These are phyloP conservation scores for Helotiales sp. DNA, from an alignment of 2,329 filamentous ascomycete species.

Conservation along the genomic window DNA sequence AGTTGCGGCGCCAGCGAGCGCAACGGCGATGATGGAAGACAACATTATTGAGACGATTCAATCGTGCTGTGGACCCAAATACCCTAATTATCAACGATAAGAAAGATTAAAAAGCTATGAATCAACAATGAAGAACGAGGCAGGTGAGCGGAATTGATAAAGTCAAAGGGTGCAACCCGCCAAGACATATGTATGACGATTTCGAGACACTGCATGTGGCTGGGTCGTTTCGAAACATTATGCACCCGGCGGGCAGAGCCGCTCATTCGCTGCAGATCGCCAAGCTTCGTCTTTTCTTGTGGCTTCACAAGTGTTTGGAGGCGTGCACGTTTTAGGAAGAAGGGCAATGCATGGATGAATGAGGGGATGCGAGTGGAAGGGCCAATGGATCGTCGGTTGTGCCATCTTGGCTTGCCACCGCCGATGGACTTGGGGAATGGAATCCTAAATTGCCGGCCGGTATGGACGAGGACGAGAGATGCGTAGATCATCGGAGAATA, in stretches of 20 bases:
- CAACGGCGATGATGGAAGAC: slow-evolving; percentile 22
- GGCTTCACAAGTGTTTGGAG: slow-evolving; percentile 20
- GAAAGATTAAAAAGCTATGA: not conserved
- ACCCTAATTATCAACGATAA: not conserved
- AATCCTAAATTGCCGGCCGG: not conserved
- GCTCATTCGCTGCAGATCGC: slow-evolving; percentile 5
- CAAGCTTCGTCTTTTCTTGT: slow-evolving; percentile 1
- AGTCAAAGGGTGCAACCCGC: slow-evolving; percentile 14
- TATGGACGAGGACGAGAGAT: too few species aligned
- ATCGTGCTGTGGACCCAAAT: not conserved
- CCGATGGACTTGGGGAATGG: not conserved
- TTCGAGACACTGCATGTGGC: slow-evolving; percentile 2
- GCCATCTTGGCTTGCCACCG: not conserved
- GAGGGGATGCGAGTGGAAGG: slow-evolving; percentile 1
- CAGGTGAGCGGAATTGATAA: not conserved
- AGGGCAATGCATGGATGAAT: not conserved
- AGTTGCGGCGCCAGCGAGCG: slow-evolving; percentile 27
- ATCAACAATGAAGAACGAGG: not conserved
- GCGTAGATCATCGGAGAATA: not conserved
- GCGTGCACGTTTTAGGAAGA: slow-evolving; percentile 6
- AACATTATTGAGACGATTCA: slow-evolving; percentile 20
- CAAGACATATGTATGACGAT: slow-evolving; percentile 19
- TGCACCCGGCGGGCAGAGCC: slow-evolving; percentile 8
- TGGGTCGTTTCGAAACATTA: slow-evolving; percentile 25
- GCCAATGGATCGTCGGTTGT: not conserved